Evolutionary conservation across 1,139 yeast species (phyloP), one percentile per base, ranked within the genome.

Genomic region (Debaryomycetaceae sp.): DNA sequence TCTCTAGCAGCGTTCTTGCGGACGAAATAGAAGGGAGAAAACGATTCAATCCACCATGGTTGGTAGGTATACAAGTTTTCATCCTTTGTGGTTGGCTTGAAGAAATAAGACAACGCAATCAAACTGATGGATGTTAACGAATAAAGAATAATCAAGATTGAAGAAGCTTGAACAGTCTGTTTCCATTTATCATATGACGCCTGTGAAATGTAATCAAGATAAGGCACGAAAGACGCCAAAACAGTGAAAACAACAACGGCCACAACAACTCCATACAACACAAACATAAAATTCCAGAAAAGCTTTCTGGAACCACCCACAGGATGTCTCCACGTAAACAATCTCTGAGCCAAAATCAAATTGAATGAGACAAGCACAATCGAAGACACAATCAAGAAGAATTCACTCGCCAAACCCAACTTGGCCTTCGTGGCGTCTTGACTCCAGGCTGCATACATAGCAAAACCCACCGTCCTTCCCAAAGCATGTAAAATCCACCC

Each of bases 301-400:
- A 73, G 52, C 41, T 59, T 64, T 34, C 78, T 59, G 18, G 81
- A 71, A 41, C 92, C 94, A 26, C 85, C 78, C 36, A 80, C 84
- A 4, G 95, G 94, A 56, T 86, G 94, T 55, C 87, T 70, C 88
- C 92, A 83, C 5, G 91, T 83, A 62, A 84, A 85, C 35, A 85
- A 70, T 51, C 95, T 73, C 58, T 85, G 92, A 5, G 89, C 89
- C 45, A 86, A 65, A 34, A 83, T 75, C 59, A 84, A 73, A 54
- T 83, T 81, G 48, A 78, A 65, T 1, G 83, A 72, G 17, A 80
- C 78, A 33, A 82, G 53, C 13, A 80, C 52, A 37, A 81, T 75
- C 6, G 80, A 68, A 17, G 81, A 83, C 43, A 83, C 63, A 45
- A 82, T 72, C 36, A 76, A 59, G 43, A 85, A 75, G 26, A 84